Base-by-base conservation (phyloP, 495 filamentous ascomycete genomes). In the Lentithecium fluviatile region DNA sequence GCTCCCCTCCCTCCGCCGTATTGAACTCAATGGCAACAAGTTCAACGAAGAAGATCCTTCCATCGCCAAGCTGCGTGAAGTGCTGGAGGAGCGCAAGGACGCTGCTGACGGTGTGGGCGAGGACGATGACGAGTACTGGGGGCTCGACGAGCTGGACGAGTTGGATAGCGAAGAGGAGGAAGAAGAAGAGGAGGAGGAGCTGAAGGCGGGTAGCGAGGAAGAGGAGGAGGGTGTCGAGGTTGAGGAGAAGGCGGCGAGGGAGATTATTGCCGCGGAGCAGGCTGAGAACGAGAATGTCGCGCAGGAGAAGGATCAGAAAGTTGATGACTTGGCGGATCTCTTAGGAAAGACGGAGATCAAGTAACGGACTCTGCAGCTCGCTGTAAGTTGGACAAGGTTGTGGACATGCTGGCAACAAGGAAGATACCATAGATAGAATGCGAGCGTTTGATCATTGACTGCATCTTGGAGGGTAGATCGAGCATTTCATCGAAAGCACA, bases 21-120 rank as follows among this genome's bases (percentile, higher is more conserved):
- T 96, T 58, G 94, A 98, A 72, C 77, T 98, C 60, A 97, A 98
- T 72, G 94, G 94, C 38, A 98, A 98, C 78, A 92, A 88, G 67
- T 96, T 98, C 66, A 78, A 79, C 7, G 92, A 96, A 71, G 91
- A 95, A 1, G 93, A 97, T 63, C 73, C 80, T 26, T 79, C 80
- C 45, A 80, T 85, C 15, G 74, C 74, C 45, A 77, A 75, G 8
- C 68, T 87, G 45, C 73, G 77, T 26, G 76, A 78, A 50, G 64
- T 80, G 13, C 62, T 87, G 24, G 76, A 79, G 36, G 75, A 77
- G 63, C 75, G 83, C 10, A 80, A 84, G 43, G 81, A 84, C 54
- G 75, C 78, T 50, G 78, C 79, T 34, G 85, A 88, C 73, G 84
- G 86, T 64, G 78, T 83, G 59, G 76, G 84, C 55, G 81, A 76